Evolutionary conservation across 192 early-diverging fungal genomes (phyloP), one percentile per base, ranked within the genome.

Genomic region (Lobosporangium transversale): DNA sequence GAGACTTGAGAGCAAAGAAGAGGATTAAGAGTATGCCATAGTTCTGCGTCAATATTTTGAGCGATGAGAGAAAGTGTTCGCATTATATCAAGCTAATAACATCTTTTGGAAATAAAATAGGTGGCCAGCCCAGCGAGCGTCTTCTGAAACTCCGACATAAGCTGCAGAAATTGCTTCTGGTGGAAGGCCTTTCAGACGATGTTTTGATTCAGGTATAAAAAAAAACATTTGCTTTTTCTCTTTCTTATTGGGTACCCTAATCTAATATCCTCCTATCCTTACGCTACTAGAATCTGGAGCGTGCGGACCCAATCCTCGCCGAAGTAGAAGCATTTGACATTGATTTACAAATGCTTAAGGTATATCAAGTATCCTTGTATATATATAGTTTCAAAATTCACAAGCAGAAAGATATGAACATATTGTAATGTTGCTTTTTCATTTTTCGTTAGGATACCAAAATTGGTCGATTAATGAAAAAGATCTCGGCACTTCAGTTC

Each of bases 391-490:
- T 29, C 26, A 21, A 49, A 8, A 4, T 26, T 50, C 9, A 50
- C 48, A 8, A 8, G 23, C n/a, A n/a, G 27, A 32, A 53, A n/a
- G 42, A 5, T 32, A 14, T 43, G 23, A 12, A 42, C 53, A 21
- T 40, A 56, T 54, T n/a, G n/a, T n/a, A n/a, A n/a, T n/a, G n/a
- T n/a, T n/a, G n/a, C n/a, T n/a, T n/a, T n/a, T n/a, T n/a, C n/a
- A n/a, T n/a, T n/a, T n/a, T n/a, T n/a, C n/a, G n/a, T n/a, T n/a
- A 81, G 80, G 80, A 76, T 49, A 81, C 66, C 27, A 81, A 81
- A 49, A 76, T 81, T n/a, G 80, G 80, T 31, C 67, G 74, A 15
- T 52, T 81, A 4, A 81, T 81, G 80, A 75, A 74, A 56, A 81
- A 81, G 62, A 81, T 81, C 35, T 64, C 67, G 17, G 47, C 21